Evolutionary conservation across 352 stramenopile species (phyloP), one percentile per base, ranked within the genome.

Genomic region (Sclerospora graminicola): DNA sequence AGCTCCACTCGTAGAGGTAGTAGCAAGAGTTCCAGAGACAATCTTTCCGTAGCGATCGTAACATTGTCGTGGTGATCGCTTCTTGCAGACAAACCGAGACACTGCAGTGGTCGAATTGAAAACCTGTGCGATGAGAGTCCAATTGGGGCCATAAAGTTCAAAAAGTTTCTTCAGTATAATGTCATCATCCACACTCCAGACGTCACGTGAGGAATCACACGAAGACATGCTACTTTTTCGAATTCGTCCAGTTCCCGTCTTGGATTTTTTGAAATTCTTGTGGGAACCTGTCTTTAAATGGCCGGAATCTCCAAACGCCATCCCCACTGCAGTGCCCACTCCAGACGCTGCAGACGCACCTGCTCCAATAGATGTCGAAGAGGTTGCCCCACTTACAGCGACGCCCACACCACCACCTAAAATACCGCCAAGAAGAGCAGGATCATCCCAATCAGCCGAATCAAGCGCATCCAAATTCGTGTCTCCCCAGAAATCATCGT

Each of bases 401-500:
- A 34, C 51, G 27, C 54, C 43, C 2, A 51, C 53, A 31, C 54
- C 53, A 33, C 33, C 48, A 15, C 54, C 50, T 30, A 90, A 45
- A 20, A 90, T 87, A 2, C 69, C 76, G 24, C 63, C 69, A 9
- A 89, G 60, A 13, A 92, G 72, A 2, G 67, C 70, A 1, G 74
- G 57, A 32, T 93, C 81, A 34, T 93, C 76, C 81, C 81, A 93
- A 8, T 80, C 76, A 7, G 72, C 77, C 5, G 81, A 82, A 60
- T 93, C 81, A 18, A 93, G 49, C 4, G 74, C 78, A 50, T 90
- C 81, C 36, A 93, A 53, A 50, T 93, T 90, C 7, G 81, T 90
- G 33, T 90, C 76, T 9, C 81, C 81, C 81, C 81, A 93, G 35
- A 93, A 93, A 43, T 90, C 78, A 38, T 93, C 81, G 38, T 93